phyloP scores from a whole-genome alignment of 2,329 filamentous ascomycete genomes.

The Didymella segeticola region DNA sequence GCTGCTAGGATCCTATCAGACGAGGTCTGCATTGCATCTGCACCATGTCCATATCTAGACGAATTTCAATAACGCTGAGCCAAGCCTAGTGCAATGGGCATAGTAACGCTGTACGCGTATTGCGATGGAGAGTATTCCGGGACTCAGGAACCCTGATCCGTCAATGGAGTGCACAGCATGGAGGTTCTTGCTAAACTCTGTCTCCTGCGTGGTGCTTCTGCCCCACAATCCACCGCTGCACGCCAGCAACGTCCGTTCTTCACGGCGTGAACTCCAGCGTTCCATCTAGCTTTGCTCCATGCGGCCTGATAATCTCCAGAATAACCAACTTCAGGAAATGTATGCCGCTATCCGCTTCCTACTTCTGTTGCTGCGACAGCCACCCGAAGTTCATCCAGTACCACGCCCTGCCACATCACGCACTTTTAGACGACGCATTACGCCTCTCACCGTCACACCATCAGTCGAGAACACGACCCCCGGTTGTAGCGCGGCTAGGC shows the following conservation, averaged over 20 bases:
- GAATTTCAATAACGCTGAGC: slow-evolving; percentile 5
- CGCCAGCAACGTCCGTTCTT: not conserved
- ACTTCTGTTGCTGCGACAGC: not conserved
- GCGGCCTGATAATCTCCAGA: slow-evolving; percentile 1
- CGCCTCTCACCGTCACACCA: not conserved
- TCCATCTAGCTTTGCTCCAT: slow-evolving; percentile 2
- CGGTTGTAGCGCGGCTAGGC: slow-evolving; percentile 7
- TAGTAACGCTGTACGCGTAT: not conserved
- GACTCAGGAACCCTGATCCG: slow-evolving; percentile 10
- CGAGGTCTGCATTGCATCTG: slow-evolving; percentile 10
- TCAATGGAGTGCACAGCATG: slow-evolving; percentile 15
- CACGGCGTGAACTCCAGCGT: not conserved
- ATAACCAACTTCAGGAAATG: not conserved
- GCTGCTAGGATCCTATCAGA: slow-evolving; percentile 12
- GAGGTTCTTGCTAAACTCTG: slow-evolving; percentile 16
- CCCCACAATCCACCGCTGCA: slow-evolving; percentile 9
- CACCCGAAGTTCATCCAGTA: not conserved
- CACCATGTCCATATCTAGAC: slow-evolving; percentile 20
- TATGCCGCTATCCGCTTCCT: not conserved
- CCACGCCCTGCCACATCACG: not conserved
- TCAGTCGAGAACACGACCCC: slow-evolving; percentile 1
- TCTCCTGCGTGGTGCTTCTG: slow-evolving; percentile 23
- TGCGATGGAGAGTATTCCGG: slow-evolving; percentile 12
- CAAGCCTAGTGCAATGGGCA: not conserved
- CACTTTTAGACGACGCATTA: slow-evolving; percentile 2